phyloP scores from a whole-genome alignment of 306 rosid genomes.

The Ziziphus jujuba region DNA sequence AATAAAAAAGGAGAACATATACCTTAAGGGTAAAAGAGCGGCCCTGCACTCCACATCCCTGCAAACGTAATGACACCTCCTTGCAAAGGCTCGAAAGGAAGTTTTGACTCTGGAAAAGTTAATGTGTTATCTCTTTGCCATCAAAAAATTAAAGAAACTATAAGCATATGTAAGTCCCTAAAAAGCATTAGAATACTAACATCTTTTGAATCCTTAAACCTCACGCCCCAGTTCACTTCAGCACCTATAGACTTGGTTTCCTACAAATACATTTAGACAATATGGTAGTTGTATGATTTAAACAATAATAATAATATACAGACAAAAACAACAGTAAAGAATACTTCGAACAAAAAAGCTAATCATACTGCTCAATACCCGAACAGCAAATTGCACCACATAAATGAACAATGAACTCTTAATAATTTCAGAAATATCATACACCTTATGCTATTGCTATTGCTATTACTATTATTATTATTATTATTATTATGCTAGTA shows the following conservation, averaged over 20 bases:
- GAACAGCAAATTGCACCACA: neutral
- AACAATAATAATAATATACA: neutral
- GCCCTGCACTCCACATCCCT: conserved; percentile 74
- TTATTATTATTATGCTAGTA: too few species aligned
- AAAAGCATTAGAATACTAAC: conserved; percentile 49
- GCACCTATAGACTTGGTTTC: conserved; percentile 90
- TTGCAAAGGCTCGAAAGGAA: conserved; percentile 80
- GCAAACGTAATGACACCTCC: conserved; percentile 85
- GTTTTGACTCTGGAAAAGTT: conserved; percentile 58
- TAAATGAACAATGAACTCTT: neutral
- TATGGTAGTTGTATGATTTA: neutral
- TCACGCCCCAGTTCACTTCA: conserved; percentile 99
- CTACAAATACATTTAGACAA: conserved; percentile 40
- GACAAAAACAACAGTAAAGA: neutral
- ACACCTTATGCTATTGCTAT: neutral
- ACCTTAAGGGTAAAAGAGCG: conserved; percentile 91
- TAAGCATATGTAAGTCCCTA: conserved; percentile 9
- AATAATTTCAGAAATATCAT: neutral
- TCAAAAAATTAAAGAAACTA: conserved; percentile 10
- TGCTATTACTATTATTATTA: neutral
- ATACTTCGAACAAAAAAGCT: neutral
- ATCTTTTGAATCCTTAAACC: conserved; percentile 75
- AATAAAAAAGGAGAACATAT: conserved; percentile 12
- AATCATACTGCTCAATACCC: too few species aligned
- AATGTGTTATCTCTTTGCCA: conserved; percentile 34